A percentile compares a stretch with the other conserved stretches of the same genome.
Conservation (phyloP, 2,329 filamentous ascomycete species). For the Claviceps lovelessii region DNA sequence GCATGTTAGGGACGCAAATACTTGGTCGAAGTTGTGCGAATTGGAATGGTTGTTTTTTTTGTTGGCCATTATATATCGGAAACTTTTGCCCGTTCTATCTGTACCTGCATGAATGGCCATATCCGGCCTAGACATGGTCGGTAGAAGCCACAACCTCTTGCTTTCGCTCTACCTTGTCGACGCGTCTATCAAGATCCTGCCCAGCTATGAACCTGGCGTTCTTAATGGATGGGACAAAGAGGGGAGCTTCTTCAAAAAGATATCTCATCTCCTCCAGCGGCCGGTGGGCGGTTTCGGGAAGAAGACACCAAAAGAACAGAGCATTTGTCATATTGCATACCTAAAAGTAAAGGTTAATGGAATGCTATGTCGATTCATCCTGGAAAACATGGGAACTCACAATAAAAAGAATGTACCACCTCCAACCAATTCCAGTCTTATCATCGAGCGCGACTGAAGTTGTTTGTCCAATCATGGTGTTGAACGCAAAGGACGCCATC, state of each 20-base stretch:
- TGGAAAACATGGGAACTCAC: not conserved
- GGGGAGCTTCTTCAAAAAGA: not conserved
- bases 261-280: not conserved
- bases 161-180: not conserved
- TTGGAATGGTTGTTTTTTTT: too few species aligned
- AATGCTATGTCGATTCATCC: not conserved
- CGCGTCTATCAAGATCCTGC: not conserved
- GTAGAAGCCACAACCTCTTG: not conserved
- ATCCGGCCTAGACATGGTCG: not conserved
- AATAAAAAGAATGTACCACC: not conserved
- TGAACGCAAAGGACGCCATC: not conserved
- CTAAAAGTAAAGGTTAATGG: not conserved
- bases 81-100: not conserved
- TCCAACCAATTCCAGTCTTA: not conserved
- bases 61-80: too few species aligned
- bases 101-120: not conserved
- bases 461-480: not conserved
- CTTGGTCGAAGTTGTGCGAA: too few species aligned
- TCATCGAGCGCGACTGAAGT: not conserved
- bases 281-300: not conserved
- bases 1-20: too few species aligned
- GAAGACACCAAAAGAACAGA: not conserved
- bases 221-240: not conserved
- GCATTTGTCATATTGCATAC: conserved; percentile 1
- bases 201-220: not conserved